Evolutionary conservation across 176 grass and related monocot genomes (phyloP), one percentile per base, ranked within the genome.

Genomic region (Eragrostis nindensis): DNA sequence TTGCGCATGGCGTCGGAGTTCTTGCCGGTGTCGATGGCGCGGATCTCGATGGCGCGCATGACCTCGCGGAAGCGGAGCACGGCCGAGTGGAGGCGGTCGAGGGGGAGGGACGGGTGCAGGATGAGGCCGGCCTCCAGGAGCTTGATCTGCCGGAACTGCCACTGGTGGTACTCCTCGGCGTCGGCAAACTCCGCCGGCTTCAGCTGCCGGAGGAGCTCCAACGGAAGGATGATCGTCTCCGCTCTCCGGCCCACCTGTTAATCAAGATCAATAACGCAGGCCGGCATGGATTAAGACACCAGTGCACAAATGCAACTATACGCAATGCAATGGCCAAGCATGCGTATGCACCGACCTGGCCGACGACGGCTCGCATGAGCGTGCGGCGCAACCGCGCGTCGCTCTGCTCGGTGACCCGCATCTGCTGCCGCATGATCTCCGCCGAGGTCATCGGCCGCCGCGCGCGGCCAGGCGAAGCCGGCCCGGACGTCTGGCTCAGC

Each of bases 361-460:
- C 92, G 49, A 93, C 84, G 76, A 95, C 68, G 86, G 92, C 83
- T 38, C 92, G 92, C 88, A 91, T 93, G 66, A 98, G 88, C 62
- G 92, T 98, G 76, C 88, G 82, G 27, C 92, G 86, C 7, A 98
- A 86, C 59, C 92, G 88, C 60, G 74, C 82, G 78, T 98, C 92
- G 30, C 88, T 95, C 55, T 89, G 84, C 8, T 98, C 92, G 9
- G 92, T 89, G 22, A 98, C 90, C 24, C 88, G 69, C 92, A 98
- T 98, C 71, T 95, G 96, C 75, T 89, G 92, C 72, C 92, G 86
- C 90, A 95, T 98, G 43, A 98, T 98, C 86, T 93, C 96, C 24
- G 90, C 90, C 18, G 92, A 93, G 1, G 96, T 98, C 96, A 98
- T 93, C 7, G 86, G 92, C 49, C 92, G 85, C 48, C 84, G 87